phyloP scores from a whole-genome alignment of 1,284 basidiomycete species.

The Puccinia triticina region DNA sequence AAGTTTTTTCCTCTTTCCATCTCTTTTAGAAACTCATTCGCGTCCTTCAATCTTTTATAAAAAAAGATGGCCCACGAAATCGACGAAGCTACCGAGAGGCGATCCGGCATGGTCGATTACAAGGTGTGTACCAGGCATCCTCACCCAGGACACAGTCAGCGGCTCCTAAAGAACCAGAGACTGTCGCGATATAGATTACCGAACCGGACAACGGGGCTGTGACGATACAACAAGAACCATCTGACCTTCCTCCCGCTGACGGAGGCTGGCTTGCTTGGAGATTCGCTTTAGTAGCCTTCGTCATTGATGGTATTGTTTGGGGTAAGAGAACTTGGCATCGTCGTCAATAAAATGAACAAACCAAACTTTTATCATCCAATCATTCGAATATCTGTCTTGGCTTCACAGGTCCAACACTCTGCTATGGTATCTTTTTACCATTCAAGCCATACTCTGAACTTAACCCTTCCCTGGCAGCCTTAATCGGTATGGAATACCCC shows the following conservation, averaged over 20 bases:
- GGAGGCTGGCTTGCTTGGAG: slow-evolving; percentile 40
- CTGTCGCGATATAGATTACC: background rate
- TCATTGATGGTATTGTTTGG: slow-evolving; percentile 37
- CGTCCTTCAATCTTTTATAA: background rate
- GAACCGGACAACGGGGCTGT: background rate
- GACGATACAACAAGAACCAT: slow-evolving; percentile 8
- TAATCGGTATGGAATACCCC: slow-evolving; percentile 16
- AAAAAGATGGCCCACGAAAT: background rate
- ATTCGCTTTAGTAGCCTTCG: slow-evolving; percentile 32
- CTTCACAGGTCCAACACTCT: slow-evolving; percentile 32
- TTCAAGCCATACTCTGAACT: slow-evolving; percentile 38
- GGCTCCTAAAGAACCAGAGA: background rate
- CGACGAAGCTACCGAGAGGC: background rate
- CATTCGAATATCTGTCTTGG: background rate
- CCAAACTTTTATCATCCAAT: background rate
- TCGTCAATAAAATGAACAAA: background rate
- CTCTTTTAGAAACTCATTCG: background rate
- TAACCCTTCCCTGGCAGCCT: slow-evolving; percentile 37
- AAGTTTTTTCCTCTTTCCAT: background rate
- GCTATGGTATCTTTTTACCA: slow-evolving; percentile 40
- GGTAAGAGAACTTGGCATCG: background rate
- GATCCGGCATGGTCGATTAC: background rate
- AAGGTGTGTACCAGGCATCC: background rate
- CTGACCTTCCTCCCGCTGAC: slow-evolving; percentile 18
- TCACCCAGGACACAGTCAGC: too few relatives aligned